Evolutionary conservation across 768 basidiomycete species (phyloP), one percentile per base, ranked within the genome.

Genomic region (Leccinellum albellum): DNA sequence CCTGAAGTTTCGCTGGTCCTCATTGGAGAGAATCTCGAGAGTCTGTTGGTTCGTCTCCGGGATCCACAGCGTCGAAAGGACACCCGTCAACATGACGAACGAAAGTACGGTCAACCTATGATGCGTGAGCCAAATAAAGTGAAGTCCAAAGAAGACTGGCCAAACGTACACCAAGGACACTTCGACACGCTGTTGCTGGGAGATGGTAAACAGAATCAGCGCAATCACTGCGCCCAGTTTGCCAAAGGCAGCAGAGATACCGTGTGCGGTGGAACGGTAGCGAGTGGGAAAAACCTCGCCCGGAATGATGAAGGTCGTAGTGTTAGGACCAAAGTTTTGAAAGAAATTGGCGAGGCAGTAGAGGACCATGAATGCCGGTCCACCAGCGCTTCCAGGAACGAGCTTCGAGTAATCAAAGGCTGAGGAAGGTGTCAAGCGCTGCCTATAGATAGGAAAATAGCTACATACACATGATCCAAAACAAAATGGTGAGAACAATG

Each of bases 211-310:
- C 8, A 50, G 6, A 51, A 91, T 82, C 66, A 89, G 87, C 4
- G 89, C 81, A 33, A 91, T 70, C 67, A 92, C 83, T 46, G 91
- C 91, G 24, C 91, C 91, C 46, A 89, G 75, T 71, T 93, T 93
- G 24, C 91, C 91, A 48, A 77, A 80, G 9, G 88, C 91, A 2
- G 91, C 91, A 14, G 85, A 84, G 63, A 92, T 89, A 70, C 91
- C 91, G 64, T 91, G 87, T 6, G 80, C 85, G 3, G 89, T 90
- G 4, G 87, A 88, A 51, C 91, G 84, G 71, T 91, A 91, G 49
- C 90, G 87, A 2, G 91, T 93, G 1, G 91, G 91, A 82, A 91
- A 92, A 29, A 77, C 79, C 67, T 92, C 91, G 50, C 87, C 88
- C 0, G 91, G 89, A 13, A 91, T 75, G 54, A 91, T 64, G 72